These are phyloP conservation scores for Avena insularis DNA, from an alignment of 176 grass and related monocot species.

Conservation along the genomic window DNA sequence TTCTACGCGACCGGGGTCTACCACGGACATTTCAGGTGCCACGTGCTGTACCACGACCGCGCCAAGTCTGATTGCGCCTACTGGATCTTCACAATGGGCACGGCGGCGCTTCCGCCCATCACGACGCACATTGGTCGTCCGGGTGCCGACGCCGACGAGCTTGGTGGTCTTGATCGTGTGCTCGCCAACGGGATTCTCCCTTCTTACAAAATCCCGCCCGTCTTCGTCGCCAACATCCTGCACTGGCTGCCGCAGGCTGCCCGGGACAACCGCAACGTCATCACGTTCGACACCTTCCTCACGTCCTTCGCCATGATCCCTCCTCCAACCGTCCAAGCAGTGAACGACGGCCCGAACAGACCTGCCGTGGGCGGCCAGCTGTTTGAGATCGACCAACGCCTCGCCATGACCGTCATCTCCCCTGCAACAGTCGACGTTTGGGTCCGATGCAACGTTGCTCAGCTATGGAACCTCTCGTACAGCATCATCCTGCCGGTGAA, in stretches of 20 bases:
- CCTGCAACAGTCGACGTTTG: not conserved
- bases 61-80: not conserved
- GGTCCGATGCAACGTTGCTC: not conserved
- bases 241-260: not conserved
- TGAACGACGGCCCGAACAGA: not conserved
- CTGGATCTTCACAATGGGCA: not conserved
- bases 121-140: not conserved
- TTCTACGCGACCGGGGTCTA: not conserved
- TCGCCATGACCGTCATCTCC: conserved; percentile 18
- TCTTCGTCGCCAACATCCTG: not conserved
- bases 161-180: not conserved
- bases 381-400: not conserved
- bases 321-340: not conserved
- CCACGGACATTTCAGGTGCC: not conserved
- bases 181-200: not conserved
- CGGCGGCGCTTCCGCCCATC: not conserved
- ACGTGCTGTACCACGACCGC: not conserved
- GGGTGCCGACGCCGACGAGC: not conserved
- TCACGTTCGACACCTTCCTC: not conserved
- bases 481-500: not conserved
- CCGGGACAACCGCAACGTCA: not conserved
- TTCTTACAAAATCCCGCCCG: not conserved
- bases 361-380: conserved; percentile 19
- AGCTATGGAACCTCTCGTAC: not conserved
- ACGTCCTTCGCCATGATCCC: not conserved